Base-by-base conservation (phyloP, 2,329 filamentous ascomycete species). In the Colletotrichum trifolii region DNA sequence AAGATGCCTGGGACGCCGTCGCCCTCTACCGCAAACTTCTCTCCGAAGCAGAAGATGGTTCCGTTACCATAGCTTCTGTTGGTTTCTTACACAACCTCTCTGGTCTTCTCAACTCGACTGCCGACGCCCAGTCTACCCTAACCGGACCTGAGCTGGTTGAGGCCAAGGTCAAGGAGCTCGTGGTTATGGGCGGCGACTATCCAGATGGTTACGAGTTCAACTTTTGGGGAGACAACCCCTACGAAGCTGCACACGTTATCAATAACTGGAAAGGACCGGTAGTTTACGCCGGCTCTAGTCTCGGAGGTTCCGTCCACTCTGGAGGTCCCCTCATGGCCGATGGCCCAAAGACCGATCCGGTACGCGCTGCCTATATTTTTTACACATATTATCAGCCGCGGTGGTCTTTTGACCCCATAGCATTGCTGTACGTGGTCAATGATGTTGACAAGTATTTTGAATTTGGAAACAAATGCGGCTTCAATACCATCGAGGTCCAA, bases 41-140 rank as follows among this genome's bases (percentile, higher is more conserved):
- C 1, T 71, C 79, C 1, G 75, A 75, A 15, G 75, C 78, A 0
- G 73, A 75, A 4, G 76, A 83, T 43, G 35, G 42, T 0, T 82
- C 79, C 59, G 75, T 85, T 2, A 83, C 80, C 4, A 75, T 84
- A 42, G 77, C 75, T 4, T 81, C 78, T 1, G 76, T 83, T 40
- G 81, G 81, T 2, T 82, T 83, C 64, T 73, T 84, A 6, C 77
- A 78, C 34, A 83, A 81, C 67, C 77, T 86, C 0, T 83, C 83
- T 3, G 77, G 67, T 1, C 73, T 86, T 4, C 73, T 86, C 13
- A 77, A 81, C 64, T 83, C 82, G 7, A 74, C 76, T 0, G 71
- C 76, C 1, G 83, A 85, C 65, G 47, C 56, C 0, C 71, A 76
- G 60, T 81, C 80, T 0, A 35, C 69, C 2, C 73, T 83, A 4